Evolutionary conservation across 352 stramenopile genomes (phyloP), one percentile per base, ranked within the genome.

Genomic region (Globisporangium rhizosaccharum): DNA sequence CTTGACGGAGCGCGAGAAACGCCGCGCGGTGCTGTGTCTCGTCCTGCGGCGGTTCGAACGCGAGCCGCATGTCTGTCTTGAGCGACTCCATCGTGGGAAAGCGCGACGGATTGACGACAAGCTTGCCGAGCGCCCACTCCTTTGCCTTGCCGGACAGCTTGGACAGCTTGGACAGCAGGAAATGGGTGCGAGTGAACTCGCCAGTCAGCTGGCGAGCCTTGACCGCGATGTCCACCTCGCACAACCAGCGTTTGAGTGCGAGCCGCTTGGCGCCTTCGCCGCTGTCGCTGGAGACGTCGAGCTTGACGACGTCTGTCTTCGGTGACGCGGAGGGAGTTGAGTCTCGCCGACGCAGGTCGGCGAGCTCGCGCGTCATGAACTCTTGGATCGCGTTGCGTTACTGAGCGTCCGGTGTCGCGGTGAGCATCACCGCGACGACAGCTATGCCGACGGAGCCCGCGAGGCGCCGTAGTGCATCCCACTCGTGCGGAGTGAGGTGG

Each of bases 201-300:
- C 23, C 23, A 23, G 23, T 23, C 23, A 23, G 23, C 23, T 23
- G 23, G 23, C 23, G 23, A 23, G 60, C 56, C 57, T 71, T 18
- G 18, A 68, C n/a, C 4, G 62, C 54, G 20, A 66, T 72, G 41
- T 66, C 55, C 25, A 68, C 48, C 18, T 64, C 57, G 23, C 53
- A 65, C 18, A 72, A 57, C 61, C 49, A 72, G 9, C 57, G 50
- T 8, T 71, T 65, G 1, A 71, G 28, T 9, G 53, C 28, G 39
- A 65, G 55, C 56, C 23, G 56, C 9, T 23, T 7, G 18, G 0
- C 10, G 12, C 23, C 51, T 51, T 59, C 66, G 53, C 14, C 23
- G 23, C 54, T 67, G 59, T 73, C 70, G n/a, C n/a, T 57, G 20
- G 66, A 70, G 28, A 70, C 57, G 52, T 70, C 58, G 58, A 73